Conservation (phyloP, 2,329 filamentous ascomycete species). For the Xylaria digitata region DNA sequence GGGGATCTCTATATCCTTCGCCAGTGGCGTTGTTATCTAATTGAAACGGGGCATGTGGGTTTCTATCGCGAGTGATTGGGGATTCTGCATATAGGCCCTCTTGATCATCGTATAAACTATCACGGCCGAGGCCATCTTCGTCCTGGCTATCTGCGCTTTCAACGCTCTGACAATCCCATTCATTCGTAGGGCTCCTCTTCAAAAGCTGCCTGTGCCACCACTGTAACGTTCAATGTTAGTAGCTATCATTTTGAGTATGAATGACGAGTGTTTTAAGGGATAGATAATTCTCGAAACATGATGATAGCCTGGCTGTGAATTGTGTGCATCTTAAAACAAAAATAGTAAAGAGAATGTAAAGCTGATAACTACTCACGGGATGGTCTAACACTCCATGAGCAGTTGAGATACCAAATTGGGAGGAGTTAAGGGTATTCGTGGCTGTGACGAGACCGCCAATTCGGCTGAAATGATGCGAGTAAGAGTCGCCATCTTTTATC, state of each 20-base stretch:
- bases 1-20: slow-evolving; percentile 21
- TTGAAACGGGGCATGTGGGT: not conserved
- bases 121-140: slow-evolving; percentile 16
- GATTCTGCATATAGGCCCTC: slow-evolving; percentile 2
- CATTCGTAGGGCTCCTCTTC: not conserved
- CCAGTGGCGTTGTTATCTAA: not conserved
- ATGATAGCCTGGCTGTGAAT: not conserved
- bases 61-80: not conserved
- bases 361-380: slow-evolving; percentile 14
- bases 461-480: slow-evolving; percentile 31
- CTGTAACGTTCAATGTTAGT: slow-evolving; percentile 4
- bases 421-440: slow-evolving; percentile 27
- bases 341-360: not conserved
- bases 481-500: slow-evolving; percentile 26
- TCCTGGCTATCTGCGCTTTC: slow-evolving; percentile 5
- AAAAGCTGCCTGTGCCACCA: slow-evolving; percentile 28
- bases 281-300: not conserved
- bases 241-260: not conserved
- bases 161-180: slow-evolving; percentile 19
- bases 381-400: slow-evolving; percentile 32
- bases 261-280: not conserved
- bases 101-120: slow-evolving; percentile 6
- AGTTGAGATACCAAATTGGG: slow-evolving; percentile 33
- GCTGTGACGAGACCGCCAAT: slow-evolving; percentile 27
- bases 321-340: not conserved